A percentile compares a stretch with the other conserved stretches of the same genome.
phyloP scores from a whole-genome alignment of 345 rosid species.

The Jatropha curcas region DNA sequence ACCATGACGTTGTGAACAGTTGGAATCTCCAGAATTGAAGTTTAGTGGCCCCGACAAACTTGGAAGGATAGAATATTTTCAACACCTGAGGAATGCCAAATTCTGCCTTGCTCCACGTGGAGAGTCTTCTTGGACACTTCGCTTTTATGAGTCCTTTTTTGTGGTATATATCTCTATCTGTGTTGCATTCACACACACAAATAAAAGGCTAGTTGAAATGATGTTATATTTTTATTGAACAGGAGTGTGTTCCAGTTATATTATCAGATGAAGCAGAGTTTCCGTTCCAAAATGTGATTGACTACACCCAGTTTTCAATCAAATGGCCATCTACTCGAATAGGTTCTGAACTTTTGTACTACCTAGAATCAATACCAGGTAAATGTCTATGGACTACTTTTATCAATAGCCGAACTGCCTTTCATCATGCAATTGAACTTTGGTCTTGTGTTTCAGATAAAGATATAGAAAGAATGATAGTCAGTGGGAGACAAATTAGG shows the following conservation, averaged over 20 bases:
- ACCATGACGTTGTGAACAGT: conserved; percentile 53
- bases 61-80: conserved; percentile 79
- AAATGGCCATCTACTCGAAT: conserved; percentile 90
- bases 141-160: conserved; percentile 91
- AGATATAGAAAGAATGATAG: conserved; percentile 66
- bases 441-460: conserved; percentile 42
- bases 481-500: conserved; percentile 62
- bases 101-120: conserved; percentile 98
- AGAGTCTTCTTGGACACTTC: conserved; percentile 98
- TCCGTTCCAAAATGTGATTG: conserved; percentile 89
- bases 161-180: conserved; percentile 55
- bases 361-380: conserved; percentile 73
- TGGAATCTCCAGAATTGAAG: conserved; percentile 96
- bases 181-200: not conserved
- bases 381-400: not conserved
- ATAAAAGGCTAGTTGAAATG: not conserved
- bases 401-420: not conserved
- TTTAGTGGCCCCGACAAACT: conserved; percentile 81
- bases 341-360: conserved; percentile 74
- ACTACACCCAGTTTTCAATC: conserved; percentile 76
- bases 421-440: not conserved
- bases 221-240: conserved; percentile 23
- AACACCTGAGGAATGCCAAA: conserved; percentile 84
- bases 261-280: conserved; percentile 86
- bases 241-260: conserved; percentile 97